Evolutionary conservation across 352 stramenopile genomes (phyloP).

Genomic region (Globisporangium paroecandrum): DNA sequence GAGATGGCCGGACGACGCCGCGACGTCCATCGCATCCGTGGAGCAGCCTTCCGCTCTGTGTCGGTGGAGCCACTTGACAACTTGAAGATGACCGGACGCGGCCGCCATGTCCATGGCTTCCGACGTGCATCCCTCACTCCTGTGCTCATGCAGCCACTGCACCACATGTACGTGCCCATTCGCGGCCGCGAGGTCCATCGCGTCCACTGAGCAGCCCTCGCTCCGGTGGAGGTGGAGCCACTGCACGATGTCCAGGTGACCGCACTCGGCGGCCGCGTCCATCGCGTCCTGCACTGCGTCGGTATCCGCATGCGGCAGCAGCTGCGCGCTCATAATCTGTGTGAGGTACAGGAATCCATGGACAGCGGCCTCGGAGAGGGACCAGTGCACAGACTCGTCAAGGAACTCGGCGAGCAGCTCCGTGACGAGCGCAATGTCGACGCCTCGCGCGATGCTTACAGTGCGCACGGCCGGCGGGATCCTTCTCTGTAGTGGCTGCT

Average conservation of each 20-base stretch:
- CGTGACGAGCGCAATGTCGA: conserved; percentile 42
- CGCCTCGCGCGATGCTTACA: conserved; percentile 37
- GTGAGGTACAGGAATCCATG: conserved; percentile 44
- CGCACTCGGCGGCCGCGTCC: conserved; percentile 21
- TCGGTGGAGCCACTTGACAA: conserved; percentile 28
- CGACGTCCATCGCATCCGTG: conserved; percentile 32
- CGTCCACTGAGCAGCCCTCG: conserved; percentile 27
- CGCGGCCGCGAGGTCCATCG: conserved; percentile 29
- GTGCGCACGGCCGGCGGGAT: conserved; percentile 44
- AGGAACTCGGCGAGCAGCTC: conserved; percentile 44
- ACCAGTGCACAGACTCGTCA: conserved; percentile 46
- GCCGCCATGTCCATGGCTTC: conserved; percentile 24
- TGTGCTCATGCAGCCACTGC: conserved; percentile 29
- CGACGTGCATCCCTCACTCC: conserved; percentile 21
- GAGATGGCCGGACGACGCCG: conserved; percentile 29
- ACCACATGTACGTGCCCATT: conserved; percentile 26
- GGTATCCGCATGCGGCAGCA: conserved; percentile 16
- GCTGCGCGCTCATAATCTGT: conserved; percentile 33
- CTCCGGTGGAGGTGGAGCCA: conserved; percentile 26
- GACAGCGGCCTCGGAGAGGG: conserved; percentile 41
- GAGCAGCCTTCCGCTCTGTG: conserved; percentile 34
- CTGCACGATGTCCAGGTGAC: conserved; percentile 23
- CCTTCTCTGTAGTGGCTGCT: background rate
- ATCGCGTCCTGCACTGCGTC: conserved; percentile 21
- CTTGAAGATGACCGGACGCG: conserved; percentile 20